Evolutionary conservation across 495 filamentous ascomycete species (phyloP).

Genomic region (Tricharina praecox): DNA sequence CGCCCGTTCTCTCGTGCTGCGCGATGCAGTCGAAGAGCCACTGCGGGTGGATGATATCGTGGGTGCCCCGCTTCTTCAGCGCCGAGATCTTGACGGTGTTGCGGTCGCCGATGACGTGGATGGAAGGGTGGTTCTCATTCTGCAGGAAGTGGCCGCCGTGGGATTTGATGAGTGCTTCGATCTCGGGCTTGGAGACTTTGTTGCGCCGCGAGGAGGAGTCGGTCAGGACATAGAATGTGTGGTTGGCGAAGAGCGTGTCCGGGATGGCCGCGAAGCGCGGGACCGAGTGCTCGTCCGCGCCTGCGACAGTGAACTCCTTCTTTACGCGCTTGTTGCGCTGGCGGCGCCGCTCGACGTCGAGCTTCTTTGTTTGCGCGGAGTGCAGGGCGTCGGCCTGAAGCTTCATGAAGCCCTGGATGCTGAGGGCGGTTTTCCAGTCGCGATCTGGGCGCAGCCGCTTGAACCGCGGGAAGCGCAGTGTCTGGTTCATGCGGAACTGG

Average conservation of each 20-base stretch:
- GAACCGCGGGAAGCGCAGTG: conserved; percentile 84
- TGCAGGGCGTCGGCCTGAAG: conserved; percentile 56
- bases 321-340: conserved; percentile 47
- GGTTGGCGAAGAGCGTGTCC: conserved; percentile 46
- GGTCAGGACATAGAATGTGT: conserved; percentile 63
- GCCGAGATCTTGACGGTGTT: conserved; percentile 75
- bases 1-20: conserved; percentile 27
- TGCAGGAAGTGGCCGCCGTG: conserved; percentile 77
- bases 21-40: conserved; percentile 67
- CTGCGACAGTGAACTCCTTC: conserved; percentile 57
- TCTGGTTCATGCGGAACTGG: conserved; percentile 58
- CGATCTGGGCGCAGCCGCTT: conserved; percentile 67
- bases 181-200: conserved; percentile 58
- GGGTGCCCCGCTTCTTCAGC: conserved; percentile 48
- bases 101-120: conserved; percentile 63
- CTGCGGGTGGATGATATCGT: conserved; percentile 55
- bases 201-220: conserved; percentile 31
- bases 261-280: conserved; percentile 21
- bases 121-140: conserved; percentile 41
- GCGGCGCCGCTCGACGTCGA: conserved; percentile 62
- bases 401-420: conserved; percentile 56
- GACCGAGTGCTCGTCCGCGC: conserved; percentile 25
- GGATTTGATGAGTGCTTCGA: conserved; percentile 75
- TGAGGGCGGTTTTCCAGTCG: conserved; percentile 63
- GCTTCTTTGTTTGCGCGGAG: conserved; percentile 49